Base-by-base conservation (phyloP, 2,329 filamentous ascomycete genomes). In the Karstenula rhodostoma region DNA sequence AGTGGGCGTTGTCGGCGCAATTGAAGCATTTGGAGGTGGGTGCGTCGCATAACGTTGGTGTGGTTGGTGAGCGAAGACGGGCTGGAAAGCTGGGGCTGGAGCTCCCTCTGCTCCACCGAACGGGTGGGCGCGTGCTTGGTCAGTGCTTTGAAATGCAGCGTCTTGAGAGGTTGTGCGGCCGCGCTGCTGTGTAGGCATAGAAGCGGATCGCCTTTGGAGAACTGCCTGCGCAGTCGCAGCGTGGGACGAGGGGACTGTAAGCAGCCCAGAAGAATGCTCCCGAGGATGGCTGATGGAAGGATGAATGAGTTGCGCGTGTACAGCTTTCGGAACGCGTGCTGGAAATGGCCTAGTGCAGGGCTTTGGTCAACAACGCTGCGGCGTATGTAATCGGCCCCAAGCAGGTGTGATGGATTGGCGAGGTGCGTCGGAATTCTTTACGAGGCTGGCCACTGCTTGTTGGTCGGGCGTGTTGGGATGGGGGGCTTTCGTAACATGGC, bases 81-180 rank as follows among this genome's bases (percentile, higher is more conserved):
- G 66, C 52, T 63, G 69, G 47, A 19, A 19, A 44, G 42, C 42
- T 44, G 66, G 62, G 56, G 56, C 60, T 43, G 66, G 62, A 57
- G 57, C 60, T 59, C 56, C 66, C 35, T 62, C 55, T 52, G 61
- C 63, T 65, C 57, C 63, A 61, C 63, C 61, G 37, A 61, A 46
- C 56, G 55, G 59, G 55, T 61, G 60, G 56, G 57, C 54, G 37
- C 63, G 62, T 56, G 73, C 65, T 69, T 75, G 73, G 70, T 75
- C 74, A 73, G 69, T 70, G 67, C 67, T 72, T 70, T 66, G 71
- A 66, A 72, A 71, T 69, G 59, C 73, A 64, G 72, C 73, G 58
- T 73, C 73, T 65, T 65, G 65, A 35, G 65, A 61, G 50, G 65
- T 66, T 44, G 64, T 67, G 43, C 60, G 65, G 57, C 62, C 60